Conservation (phyloP, 305 asterid genomes). For the Ilex paraguariensis region DNA sequence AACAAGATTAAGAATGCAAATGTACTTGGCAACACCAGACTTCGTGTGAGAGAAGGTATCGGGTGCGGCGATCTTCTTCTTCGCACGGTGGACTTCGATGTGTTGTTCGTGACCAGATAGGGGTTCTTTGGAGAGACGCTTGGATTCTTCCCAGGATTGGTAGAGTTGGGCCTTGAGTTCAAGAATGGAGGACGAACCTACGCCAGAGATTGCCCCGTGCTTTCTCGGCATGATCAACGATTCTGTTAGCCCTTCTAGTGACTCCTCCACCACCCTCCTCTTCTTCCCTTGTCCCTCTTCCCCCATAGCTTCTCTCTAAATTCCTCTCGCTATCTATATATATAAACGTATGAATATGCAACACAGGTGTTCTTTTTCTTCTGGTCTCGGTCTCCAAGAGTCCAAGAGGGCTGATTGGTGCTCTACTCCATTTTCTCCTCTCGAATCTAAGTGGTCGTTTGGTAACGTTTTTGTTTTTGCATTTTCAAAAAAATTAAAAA, state of each 20-base stretch:
- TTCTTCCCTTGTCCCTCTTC: background rate
- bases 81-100: background rate
- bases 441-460: too few relatives aligned
- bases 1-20: too few relatives aligned
- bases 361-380: too few relatives aligned
- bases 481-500: too few relatives aligned
- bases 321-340: too few relatives aligned
- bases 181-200: background rate
- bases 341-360: too few relatives aligned
- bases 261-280: background rate
- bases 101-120: background rate
- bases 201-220: background rate
- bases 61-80: background rate
- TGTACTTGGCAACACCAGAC: too few relatives aligned
- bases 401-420: too few relatives aligned
- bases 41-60: background rate
- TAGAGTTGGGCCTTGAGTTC: conserved; percentile 1
- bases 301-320: too few relatives aligned
- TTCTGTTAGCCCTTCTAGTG: background rate
- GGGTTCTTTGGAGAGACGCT: background rate
- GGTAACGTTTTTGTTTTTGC: too few relatives aligned
- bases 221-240: background rate
- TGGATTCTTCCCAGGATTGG: background rate
- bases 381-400: too few relatives aligned
- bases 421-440: too few relatives aligned